A percentile compares a stretch with the other conserved stretches of the same genome.
phyloP scores from a whole-genome alignment of 139 green algal genomes.

The Parachlorella kessleri region DNA sequence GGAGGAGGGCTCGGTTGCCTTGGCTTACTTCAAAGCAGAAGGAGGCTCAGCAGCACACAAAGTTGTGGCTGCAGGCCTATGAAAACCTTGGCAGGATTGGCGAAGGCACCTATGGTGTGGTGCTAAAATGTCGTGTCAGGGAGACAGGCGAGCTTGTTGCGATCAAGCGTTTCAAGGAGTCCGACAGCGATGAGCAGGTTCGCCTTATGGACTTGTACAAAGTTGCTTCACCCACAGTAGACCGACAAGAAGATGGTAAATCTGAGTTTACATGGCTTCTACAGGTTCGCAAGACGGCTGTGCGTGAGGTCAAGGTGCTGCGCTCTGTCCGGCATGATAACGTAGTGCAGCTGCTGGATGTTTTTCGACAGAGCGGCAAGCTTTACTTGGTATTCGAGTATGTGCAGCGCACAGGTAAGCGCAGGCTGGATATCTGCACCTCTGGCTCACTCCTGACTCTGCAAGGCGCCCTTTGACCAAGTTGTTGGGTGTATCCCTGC shows the following conservation, averaged over 20 bases:
- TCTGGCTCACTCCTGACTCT: background rate
- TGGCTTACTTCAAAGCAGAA: too few relatives aligned
- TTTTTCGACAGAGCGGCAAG: conserved; percentile 79
- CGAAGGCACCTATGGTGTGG: conserved; percentile 87
- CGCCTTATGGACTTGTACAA: background rate
- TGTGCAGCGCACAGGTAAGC: conserved; percentile 58
- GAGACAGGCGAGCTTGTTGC: conserved; percentile 84
- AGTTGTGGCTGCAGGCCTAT: conserved; percentile 62
- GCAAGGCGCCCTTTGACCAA: background rate
- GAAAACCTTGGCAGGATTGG: conserved; percentile 69
- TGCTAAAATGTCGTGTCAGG: conserved; percentile 84
- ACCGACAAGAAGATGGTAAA: too few relatives aligned
- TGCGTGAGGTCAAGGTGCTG: conserved; percentile 89
- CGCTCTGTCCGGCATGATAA: conserved; percentile 65
- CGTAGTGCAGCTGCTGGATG: conserved; percentile 90
- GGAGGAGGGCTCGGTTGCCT: too few relatives aligned
- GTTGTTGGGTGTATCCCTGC: background rate
- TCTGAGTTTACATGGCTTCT: background rate
- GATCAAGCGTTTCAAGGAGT: conserved; percentile 93
- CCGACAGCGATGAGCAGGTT: background rate
- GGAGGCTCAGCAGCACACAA: too few relatives aligned
- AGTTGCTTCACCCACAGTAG: background rate
- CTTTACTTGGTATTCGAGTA: conserved; percentile 96
- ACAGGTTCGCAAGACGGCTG: conserved; percentile 76
- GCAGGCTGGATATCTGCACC: background rate